phyloP scores from a whole-genome alignment of 2,329 filamentous ascomycete species.

The Cryphonectria nitschkei region DNA sequence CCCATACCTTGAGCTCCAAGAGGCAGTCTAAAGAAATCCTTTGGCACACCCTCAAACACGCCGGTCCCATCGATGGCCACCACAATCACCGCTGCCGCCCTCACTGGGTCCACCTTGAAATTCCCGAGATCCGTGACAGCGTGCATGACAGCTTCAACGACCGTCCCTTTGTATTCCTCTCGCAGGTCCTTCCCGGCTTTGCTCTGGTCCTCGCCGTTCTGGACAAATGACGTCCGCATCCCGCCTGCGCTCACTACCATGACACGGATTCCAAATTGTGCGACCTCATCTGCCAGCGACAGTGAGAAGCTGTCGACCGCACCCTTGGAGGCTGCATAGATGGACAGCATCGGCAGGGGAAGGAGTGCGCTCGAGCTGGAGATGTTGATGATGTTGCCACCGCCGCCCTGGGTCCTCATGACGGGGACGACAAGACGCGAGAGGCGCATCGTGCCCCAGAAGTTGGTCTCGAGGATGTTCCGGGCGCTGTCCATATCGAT shows the following conservation, averaged over 20 bases:
- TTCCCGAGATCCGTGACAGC: neutral
- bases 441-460: conserved; percentile 22
- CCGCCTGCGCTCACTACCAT: conserved; percentile 16
- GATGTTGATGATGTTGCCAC: conserved; percentile 24
- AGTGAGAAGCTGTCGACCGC: conserved; percentile 23
- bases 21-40: conserved; percentile 9
- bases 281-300: conserved; percentile 15
- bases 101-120: conserved; percentile 17
- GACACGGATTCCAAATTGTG: conserved; percentile 20
- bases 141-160: conserved; percentile 5
- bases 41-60: conserved; percentile 7
- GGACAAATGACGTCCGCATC: conserved; percentile 21
- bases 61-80: conserved; percentile 24
- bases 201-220: neutral
- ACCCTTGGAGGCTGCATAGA: conserved; percentile 20
- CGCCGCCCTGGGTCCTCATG: conserved; percentile 21
- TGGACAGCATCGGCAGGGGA: neutral
- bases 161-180: conserved; percentile 13
- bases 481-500: neutral
- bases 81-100: conserved; percentile 12
- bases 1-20: conserved; percentile 10
- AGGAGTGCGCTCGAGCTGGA: conserved; percentile 1
- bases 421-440: conserved; percentile 13
- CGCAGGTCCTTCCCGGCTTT: neutral
- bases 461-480: conserved; percentile 24